Conservation (phyloP, 2,329 filamentous ascomycete genomes). For the Tolypocladium ovalisporum region DNA sequence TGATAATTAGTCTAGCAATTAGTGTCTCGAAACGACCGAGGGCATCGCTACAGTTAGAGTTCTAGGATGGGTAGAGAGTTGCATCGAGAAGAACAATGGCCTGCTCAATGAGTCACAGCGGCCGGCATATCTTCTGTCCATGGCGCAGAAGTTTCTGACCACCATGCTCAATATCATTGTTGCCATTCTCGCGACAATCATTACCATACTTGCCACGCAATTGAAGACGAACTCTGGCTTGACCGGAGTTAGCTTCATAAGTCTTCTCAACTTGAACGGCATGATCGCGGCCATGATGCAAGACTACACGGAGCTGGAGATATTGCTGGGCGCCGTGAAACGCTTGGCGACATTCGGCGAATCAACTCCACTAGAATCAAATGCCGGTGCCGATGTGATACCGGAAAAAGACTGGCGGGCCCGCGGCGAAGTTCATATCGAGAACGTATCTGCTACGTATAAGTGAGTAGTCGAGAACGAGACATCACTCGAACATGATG, state of each 20-base stretch:
- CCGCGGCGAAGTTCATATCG: background rate
- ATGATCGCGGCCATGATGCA: background rate
- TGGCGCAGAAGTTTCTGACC: background rate
- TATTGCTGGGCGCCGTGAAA: background rate
- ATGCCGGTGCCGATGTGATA: background rate
- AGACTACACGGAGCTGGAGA: background rate
- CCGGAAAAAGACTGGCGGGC: background rate
- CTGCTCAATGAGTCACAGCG: background rate
- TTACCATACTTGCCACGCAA: background rate
- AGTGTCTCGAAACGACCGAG: background rate
- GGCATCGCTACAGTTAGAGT: background rate
- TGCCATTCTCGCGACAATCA: background rate
- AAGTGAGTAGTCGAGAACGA: background rate
- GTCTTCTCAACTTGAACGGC: background rate
- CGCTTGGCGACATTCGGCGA: background rate
- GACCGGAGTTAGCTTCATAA: background rate
- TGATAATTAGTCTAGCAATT: background rate
- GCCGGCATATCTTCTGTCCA: background rate
- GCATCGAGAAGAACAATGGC: background rate
- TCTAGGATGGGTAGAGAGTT: background rate
- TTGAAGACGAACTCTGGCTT: background rate
- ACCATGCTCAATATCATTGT: background rate
- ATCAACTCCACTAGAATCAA: background rate
- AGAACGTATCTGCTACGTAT: background rate
- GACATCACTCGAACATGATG: background rate